Evolutionary conservation across 2,329 filamentous ascomycete genomes (phyloP), one percentile per base, ranked within the genome.

Genomic region (Pezicula neosporulosa): DNA sequence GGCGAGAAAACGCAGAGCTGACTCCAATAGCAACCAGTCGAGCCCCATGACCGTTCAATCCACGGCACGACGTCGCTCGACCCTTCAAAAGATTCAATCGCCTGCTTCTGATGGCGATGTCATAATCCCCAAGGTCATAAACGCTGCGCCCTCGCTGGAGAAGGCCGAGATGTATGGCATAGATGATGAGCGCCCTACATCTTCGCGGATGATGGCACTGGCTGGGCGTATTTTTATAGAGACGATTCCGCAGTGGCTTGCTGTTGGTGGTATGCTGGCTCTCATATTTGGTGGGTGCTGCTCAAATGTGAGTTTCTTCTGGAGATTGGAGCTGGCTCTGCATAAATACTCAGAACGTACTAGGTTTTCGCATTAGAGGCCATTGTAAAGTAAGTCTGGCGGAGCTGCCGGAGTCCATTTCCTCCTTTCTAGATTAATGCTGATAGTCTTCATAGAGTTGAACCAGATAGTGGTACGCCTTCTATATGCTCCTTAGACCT

Each of bases 281-380:
- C 80, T 97, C 59, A 97, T 99, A 53, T 97, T 99, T 69, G 94
- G 94, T 47, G 94, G 94, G 28, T 96, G 91, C 67, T 96, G 92
- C 72, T 90, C 90, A 35, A 96, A 96, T 78, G 92, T 92, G 75
- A 71, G 83, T 72, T 49, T 38, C 48, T 48, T 44, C 35, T 47
- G 39, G 27, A 38, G 44, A 16, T 42, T 24, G 44, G 44, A 46
- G 39, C 42, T 36, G 37, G 28, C 44, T 6, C 19, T 41, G 15
- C 33, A 53, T 39, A 52, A 50, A 56, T 45, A 58, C 60, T 63
- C 58, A 65, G 57, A 24, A 61, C 61, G 56, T 60, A 65, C 62
- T 67, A 96, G 86, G 90, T 97, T n/a, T 97, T 96, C 72, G 90
- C 93, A 38, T 78, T 99, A 51, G 94, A 99, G 71, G 89, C 90